These are phyloP conservation scores for Auriscalpium vulgare DNA, from an alignment of 768 basidiomycete genomes.

Conservation along the genomic window DNA sequence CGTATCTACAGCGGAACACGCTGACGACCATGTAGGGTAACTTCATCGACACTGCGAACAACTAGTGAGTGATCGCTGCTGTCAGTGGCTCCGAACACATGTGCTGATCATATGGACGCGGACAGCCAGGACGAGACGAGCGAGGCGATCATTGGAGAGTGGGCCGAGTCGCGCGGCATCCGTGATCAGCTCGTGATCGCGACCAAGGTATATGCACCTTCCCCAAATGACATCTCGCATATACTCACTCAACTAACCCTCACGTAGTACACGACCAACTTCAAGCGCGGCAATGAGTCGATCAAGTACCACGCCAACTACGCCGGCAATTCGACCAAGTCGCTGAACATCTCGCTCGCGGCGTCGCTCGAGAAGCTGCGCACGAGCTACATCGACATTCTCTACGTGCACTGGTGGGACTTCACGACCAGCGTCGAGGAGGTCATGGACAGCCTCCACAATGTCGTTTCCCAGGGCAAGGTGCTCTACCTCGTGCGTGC, in stretches of 20 bases:
- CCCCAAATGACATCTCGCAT: background rate
- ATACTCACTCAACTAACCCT: constrained; percentile 8
- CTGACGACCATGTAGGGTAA: constrained; percentile 10
- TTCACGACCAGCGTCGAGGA: constrained; percentile 35
- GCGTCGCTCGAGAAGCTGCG: constrained; percentile 32
- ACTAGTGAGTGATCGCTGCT: constrained; percentile 17
- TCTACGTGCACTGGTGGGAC: constrained; percentile 40
- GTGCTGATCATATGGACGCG: background rate
- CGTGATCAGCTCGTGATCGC: constrained; percentile 28
- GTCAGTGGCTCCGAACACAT: background rate
- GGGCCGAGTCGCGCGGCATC: constrained; percentile 26
- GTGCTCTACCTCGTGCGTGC: constrained; percentile 27
- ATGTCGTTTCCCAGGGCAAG: constrained; percentile 32
- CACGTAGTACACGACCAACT: constrained; percentile 17
- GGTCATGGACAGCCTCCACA: constrained; percentile 34
- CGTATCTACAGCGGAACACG: constrained; percentile 13
- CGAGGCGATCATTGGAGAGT: constrained; percentile 31
- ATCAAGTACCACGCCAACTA: constrained; percentile 19
- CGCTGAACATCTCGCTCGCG: constrained; percentile 25
- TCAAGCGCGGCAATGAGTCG: constrained; percentile 8
- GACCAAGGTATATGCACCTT: constrained; percentile 9
- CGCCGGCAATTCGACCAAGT: constrained; percentile 33
- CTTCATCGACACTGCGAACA: constrained; percentile 27
- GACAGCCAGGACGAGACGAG: constrained; percentile 15
- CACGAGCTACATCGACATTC: constrained; percentile 36